Percentiles rank a stretch among this genome's conserved stretches.
phyloP scores from a whole-genome alignment of 352 stramenopile genomes.

The Globisporangium alternatum region DNA sequence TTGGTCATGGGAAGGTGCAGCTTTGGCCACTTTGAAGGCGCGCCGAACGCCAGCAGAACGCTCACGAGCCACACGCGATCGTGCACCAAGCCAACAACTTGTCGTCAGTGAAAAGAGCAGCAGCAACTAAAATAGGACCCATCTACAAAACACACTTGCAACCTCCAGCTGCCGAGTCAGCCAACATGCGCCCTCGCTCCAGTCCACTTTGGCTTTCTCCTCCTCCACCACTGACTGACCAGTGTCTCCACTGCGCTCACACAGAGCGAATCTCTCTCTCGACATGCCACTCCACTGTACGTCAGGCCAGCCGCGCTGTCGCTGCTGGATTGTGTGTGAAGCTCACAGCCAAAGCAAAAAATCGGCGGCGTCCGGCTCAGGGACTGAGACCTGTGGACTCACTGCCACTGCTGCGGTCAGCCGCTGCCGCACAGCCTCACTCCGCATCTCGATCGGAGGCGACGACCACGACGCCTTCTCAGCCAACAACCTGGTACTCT shows the following conservation, averaged over 20 bases:
- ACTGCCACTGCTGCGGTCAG: neutral
- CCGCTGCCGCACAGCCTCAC: constrained; percentile 7
- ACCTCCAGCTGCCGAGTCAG: neutral
- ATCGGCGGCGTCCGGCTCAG: neutral
- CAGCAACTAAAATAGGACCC: neutral
- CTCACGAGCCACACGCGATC: neutral
- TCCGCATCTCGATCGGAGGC: constrained; percentile 9
- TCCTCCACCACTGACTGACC: neutral
- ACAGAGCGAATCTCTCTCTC: neutral
- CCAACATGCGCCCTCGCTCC: neutral
- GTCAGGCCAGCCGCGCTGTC: neutral
- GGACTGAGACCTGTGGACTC: neutral
- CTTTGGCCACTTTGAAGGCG: neutral
- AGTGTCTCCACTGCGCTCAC: neutral
- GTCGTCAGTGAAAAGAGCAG: neutral
- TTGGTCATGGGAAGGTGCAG: neutral
- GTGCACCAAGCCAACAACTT: too few species aligned
- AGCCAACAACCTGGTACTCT: neutral
- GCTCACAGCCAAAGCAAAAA: neutral
- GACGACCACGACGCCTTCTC: neutral
- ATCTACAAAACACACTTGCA: too few species aligned
- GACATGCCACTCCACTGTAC: neutral
- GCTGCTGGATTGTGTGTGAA: constrained; percentile 16
- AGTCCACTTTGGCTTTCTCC: neutral
- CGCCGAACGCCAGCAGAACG: neutral